Evolutionary conservation across 768 basidiomycete genomes (phyloP).

Genomic region (Crassisporium funariophilum): DNA sequence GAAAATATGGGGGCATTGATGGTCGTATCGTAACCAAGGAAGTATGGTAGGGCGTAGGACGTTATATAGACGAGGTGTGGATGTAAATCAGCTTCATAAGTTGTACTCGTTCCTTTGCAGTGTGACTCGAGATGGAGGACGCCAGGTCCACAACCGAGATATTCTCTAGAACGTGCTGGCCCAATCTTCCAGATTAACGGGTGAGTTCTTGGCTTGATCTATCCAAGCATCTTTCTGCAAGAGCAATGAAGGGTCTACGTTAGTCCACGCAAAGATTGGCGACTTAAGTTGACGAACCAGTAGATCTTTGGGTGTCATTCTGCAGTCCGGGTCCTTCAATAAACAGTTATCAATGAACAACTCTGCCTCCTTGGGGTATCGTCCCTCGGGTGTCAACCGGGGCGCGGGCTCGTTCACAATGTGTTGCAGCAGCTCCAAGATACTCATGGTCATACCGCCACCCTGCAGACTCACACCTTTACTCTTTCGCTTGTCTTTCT

Average conservation of each 20-base stretch:
- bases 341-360: slow-evolving; percentile 89
- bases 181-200: slow-evolving; percentile 78
- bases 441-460: slow-evolving; percentile 97
- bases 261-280: too few relatives aligned
- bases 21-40: too few relatives aligned
- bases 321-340: slow-evolving; percentile 82
- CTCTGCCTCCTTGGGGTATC: slow-evolving; percentile 71
- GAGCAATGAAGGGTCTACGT: slow-evolving; percentile 1
- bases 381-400: slow-evolving; percentile 71
- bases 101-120: too few relatives aligned
- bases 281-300: slow-evolving; percentile 62
- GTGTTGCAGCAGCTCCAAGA: slow-evolving; percentile 93
- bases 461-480: slow-evolving; percentile 93
- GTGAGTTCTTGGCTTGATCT: slow-evolving; percentile 56
- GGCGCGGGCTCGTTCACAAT: slow-evolving; percentile 99
- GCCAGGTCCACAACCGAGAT: too few relatives aligned
- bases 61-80: too few relatives aligned
- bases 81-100: too few relatives aligned
- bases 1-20: too few relatives aligned
- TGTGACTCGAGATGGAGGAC: too few relatives aligned
- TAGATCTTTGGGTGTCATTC: slow-evolving; percentile 88
- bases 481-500: slow-evolving; percentile 85
- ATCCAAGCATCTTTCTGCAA: slow-evolving; percentile 76
- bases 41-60: too few relatives aligned
- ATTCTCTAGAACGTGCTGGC: slow-evolving; percentile 64